Percentiles rank a stretch among this genome's conserved stretches.
Conservation (phyloP, 306 rosid species). For the Pterocarpus macrocarpus region DNA sequence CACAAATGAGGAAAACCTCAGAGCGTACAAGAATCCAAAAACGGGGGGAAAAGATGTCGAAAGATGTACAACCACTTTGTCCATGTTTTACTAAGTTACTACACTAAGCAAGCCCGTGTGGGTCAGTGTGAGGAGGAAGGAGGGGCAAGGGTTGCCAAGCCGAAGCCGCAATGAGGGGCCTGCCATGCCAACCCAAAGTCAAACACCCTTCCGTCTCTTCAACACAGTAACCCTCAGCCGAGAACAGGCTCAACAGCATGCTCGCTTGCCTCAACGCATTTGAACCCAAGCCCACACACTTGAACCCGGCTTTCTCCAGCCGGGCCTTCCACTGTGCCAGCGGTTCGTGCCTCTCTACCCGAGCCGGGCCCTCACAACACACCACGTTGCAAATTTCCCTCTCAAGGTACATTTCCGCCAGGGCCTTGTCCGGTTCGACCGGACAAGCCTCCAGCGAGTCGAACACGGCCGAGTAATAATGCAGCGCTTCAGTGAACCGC, state of each 20-base stretch:
- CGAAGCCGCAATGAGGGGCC: constrained; percentile 1
- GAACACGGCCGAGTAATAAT: constrained; percentile 86
- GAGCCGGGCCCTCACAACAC: constrained; percentile 72
- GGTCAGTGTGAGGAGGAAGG: not conserved
- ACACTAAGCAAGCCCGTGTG: not conserved
- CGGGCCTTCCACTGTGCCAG: constrained; percentile 30
- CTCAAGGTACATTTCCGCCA: constrained; percentile 61
- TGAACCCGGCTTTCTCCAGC: constrained; percentile 7
- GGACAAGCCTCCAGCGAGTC: constrained; percentile 86
- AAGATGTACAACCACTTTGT: not conserved
- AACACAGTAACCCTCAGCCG: constrained; percentile 71
- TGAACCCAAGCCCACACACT: constrained; percentile 70
- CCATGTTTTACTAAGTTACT: too few relatives aligned
- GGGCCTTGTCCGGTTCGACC: constrained; percentile 71
- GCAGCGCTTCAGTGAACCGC: constrained; percentile 87
- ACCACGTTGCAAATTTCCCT: constrained; percentile 75
- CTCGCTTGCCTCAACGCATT: constrained; percentile 81
- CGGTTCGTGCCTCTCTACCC: constrained; percentile 77
- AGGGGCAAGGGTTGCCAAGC: not conserved
- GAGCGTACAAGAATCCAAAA: not conserved
- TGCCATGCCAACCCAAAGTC: constrained; percentile 60
- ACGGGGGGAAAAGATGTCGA: not conserved
- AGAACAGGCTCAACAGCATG: constrained; percentile 72
- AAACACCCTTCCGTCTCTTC: constrained; percentile 78
- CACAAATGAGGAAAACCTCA: not conserved